These are phyloP conservation scores for Anthracocystis walkeri DNA, from an alignment of 1,284 basidiomycete genomes.

Conservation along the genomic window DNA sequence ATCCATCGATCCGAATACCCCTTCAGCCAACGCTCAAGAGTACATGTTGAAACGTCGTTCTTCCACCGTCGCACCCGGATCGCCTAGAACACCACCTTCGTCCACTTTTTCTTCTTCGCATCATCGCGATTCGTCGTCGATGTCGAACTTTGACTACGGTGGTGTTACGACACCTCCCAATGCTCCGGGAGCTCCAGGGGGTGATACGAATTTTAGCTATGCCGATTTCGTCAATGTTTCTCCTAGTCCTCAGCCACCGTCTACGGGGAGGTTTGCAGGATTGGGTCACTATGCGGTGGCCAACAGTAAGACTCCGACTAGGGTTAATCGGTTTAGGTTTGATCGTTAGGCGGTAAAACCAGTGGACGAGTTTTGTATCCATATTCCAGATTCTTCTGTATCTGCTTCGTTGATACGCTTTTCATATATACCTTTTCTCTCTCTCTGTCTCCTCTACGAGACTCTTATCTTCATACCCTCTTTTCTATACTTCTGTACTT, in stretches of 20 bases:
- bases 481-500: too few species aligned
- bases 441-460: too few species aligned
- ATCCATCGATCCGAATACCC: background rate
- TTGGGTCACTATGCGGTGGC: background rate
- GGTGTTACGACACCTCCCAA: slow-evolving; percentile 17
- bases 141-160: background rate
- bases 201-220: slow-evolving; percentile 53
- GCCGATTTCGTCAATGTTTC: slow-evolving; percentile 59
- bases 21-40: slow-evolving; percentile 29
- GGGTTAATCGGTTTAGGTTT: slow-evolving; percentile 25
- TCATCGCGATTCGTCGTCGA: background rate
- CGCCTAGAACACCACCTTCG: slow-evolving; percentile 20
- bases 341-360: slow-evolving; percentile 6
- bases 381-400: background rate
- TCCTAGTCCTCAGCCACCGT: slow-evolving; percentile 50
- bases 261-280: slow-evolving; percentile 10
- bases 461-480: too few species aligned
- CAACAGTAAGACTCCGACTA: slow-evolving; percentile 24
- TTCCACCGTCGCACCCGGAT: slow-evolving; percentile 1
- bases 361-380: background rate
- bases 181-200: slow-evolving; percentile 31
- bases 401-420: too few species aligned
- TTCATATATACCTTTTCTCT: too few species aligned
- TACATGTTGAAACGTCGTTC: slow-evolving; percentile 21
- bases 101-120: too few species aligned